Base-by-base conservation (phyloP, 208 protist genomes). In the Blastocrithidia nonstop region DNA sequence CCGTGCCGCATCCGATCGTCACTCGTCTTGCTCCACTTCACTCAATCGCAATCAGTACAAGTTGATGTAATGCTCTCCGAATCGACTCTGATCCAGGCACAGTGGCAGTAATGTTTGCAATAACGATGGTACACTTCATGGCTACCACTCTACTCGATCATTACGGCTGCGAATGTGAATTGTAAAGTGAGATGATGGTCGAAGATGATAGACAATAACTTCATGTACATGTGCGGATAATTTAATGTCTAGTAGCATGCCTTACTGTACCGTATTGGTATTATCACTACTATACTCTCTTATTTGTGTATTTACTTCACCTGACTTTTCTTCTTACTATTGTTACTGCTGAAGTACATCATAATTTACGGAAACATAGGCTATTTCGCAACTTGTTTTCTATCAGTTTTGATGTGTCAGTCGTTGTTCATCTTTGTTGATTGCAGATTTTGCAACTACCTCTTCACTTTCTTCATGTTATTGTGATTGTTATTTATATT, bases 31-130 rank as follows among this genome's bases (percentile, higher is more conserved):
- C 31, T 54, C 32, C 5, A 23, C 42, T 8, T 42, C 45, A 7
- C 66, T 49, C 20, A 58, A 43, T 40, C 87, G 79, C 50, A 83
- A 69, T 83, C 87, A 95, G 47, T 75, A 89, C 16, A 95, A 60
- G 53, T 88, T 88, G 42, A 93, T 87, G 63, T 88, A 95, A 48
- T 93, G 80, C 53, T 95, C 87, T 27, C 81, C 80, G 54, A 92
- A 89, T 33, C 81, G 71, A 48, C 57, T 66, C 40, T 95, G 80
- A 27, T 63, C 58, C 6, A 95, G 76, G 49, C 67, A 54, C 21
- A 95, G 65, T 3, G 65, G 52, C 2, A 60, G 36, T 33, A 95
- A 61, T 13, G 83, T 93, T 31, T 41, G 40, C n/a, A 91, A 54
- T 8, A 33, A 6, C 16, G 46, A 54, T 1, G 29, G 45, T 23